Percentiles rank a stretch among this genome's conserved stretches.
These are phyloP conservation scores for Termitomyces sp. DNA, from an alignment of 768 basidiomycete genomes.

Conservation along the genomic window DNA sequence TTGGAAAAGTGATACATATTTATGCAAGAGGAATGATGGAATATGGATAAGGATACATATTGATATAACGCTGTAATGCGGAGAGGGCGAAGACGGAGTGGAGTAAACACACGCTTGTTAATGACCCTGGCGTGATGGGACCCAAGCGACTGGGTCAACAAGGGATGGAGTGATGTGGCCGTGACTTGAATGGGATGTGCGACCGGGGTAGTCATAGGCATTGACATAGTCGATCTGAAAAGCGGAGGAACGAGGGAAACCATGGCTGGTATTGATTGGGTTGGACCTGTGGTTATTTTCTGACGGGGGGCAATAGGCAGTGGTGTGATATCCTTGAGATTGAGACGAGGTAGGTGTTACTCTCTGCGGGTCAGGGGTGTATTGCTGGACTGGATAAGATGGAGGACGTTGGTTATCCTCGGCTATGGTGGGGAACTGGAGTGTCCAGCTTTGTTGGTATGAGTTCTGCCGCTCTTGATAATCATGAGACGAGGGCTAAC, in stretches of 20 bases:
- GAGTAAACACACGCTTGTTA: not conserved
- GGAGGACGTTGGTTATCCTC: not conserved
- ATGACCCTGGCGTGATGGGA: constrained; percentile 3
- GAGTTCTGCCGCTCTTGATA: not conserved
- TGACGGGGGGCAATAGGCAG: not conserved
- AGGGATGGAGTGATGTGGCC: not conserved
- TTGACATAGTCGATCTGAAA: constrained; percentile 1
- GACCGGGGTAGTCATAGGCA: constrained; percentile 4
- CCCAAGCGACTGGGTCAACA: constrained; percentile 12
- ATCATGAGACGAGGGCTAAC: not conserved
- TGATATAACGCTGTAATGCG: constrained; percentile 7
- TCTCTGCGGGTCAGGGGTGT: not conserved
- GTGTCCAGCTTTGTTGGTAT: constrained; percentile 1
- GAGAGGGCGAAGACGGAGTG: not conserved
- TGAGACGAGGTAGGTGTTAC: not conserved
- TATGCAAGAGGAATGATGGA: not conserved
- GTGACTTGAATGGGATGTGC: not conserved
- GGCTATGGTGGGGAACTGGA: not conserved
- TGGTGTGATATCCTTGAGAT: not conserved
- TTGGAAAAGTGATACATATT: constrained; percentile 3
- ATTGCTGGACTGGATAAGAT: constrained; percentile 2
- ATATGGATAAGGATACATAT: constrained; percentile 11
- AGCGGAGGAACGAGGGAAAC: constrained; percentile 4
- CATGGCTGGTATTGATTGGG: not conserved
- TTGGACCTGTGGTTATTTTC: not conserved